These are phyloP conservation scores for Mycena crocata DNA, from an alignment of 768 basidiomycete genomes.

Conservation along the genomic window DNA sequence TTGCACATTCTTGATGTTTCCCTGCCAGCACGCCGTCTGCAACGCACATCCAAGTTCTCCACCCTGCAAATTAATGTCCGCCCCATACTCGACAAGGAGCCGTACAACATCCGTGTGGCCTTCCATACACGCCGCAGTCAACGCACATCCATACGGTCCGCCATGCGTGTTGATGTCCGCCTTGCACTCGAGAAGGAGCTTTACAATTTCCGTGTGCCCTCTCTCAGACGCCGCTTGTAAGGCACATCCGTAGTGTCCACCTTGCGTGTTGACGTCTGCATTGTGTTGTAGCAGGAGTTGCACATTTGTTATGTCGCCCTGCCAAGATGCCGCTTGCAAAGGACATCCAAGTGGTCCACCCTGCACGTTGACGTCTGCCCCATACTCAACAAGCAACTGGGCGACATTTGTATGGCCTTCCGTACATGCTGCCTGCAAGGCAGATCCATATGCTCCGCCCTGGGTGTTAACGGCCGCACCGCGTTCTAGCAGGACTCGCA, in stretches of 20 bases:
- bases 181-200: not conserved
- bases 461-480: not conserved
- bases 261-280: not conserved
- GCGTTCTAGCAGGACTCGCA: not conserved
- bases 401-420: not conserved
- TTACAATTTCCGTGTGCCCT: not conserved
- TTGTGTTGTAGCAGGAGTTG: too few species aligned
- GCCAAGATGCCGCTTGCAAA: too few species aligned
- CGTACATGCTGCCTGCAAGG: not conserved
- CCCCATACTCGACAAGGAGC: not conserved
- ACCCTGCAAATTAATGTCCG: not conserved
- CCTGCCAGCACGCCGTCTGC: too few species aligned
- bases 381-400: not conserved
- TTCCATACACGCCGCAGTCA: not conserved
- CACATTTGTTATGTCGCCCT: too few species aligned
- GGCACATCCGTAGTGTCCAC: not conserved
- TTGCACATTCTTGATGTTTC: too few species aligned
- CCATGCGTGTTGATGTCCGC: not conserved
- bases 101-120: not conserved
- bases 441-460: not conserved
- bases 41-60: not conserved
- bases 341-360: too few species aligned
- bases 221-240: not conserved
- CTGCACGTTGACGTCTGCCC: not conserved
- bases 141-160: not conserved